These are phyloP conservation scores for Brettanomyces naardenensis DNA, from an alignment of 805 yeast genomes.

Conservation along the genomic window DNA sequence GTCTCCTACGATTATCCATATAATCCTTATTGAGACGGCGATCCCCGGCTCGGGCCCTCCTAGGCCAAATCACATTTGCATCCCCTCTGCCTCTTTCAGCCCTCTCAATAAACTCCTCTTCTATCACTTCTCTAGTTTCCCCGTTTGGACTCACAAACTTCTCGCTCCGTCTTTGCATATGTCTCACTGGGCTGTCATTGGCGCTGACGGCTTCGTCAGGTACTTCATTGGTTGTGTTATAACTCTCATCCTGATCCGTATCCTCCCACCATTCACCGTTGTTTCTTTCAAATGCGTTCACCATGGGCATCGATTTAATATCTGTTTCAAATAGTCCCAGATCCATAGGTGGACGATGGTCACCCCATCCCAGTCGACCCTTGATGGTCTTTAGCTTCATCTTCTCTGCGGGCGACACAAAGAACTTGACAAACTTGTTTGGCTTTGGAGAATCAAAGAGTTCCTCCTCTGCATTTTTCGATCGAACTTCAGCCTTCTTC, in stretches of 20 bases:
- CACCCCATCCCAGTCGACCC: background rate
- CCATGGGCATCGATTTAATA: constrained; percentile 19
- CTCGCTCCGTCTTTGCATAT: constrained; percentile 1
- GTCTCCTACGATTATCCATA: background rate
- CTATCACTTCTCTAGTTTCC: background rate
- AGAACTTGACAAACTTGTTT: constrained; percentile 1
- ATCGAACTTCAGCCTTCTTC: background rate
- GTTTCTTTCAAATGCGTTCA: constrained; percentile 14
- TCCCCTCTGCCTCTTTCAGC: constrained; percentile 1
- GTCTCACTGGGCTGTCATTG: background rate
- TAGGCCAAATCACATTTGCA: background rate
- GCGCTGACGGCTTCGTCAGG: background rate
- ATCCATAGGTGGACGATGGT: background rate
- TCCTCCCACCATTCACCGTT: constrained; percentile 15
- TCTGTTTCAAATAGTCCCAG: constrained; percentile 7
- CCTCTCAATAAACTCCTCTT: constrained; percentile 3
- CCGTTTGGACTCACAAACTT: background rate
- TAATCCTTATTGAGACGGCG: background rate
- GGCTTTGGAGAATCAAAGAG: background rate
- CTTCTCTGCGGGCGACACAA: constrained; percentile 1
- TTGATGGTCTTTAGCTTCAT: background rate
- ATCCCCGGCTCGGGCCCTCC: background rate
- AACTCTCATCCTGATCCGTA: constrained; percentile 2
- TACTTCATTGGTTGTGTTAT: background rate
- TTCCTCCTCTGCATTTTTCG: background rate